phyloP scores from a whole-genome alignment of 2,329 filamentous ascomycete species.

The Thyridium curvatum region DNA sequence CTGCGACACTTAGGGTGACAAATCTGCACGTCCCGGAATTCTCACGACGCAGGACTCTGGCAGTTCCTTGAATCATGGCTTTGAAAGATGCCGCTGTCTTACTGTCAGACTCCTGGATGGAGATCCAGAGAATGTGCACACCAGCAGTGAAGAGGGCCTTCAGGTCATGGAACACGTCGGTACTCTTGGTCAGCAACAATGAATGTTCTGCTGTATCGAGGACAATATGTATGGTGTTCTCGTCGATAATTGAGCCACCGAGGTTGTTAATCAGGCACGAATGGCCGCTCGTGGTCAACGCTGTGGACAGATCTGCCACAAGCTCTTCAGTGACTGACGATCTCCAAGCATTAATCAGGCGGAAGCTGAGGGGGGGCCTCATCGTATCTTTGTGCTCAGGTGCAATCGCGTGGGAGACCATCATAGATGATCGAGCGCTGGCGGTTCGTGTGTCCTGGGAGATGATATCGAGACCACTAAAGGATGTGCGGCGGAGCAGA shows the following conservation, averaged over 20 bases:
- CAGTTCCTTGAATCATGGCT: slow-evolving; percentile 1
- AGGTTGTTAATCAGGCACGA: neutral
- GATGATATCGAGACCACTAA: slow-evolving; percentile 14
- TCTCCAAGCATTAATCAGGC: neutral
- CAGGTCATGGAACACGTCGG: neutral
- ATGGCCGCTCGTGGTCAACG: neutral
- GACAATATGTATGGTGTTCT: neutral
- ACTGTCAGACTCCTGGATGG: neutral
- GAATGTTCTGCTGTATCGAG: slow-evolving; percentile 1
- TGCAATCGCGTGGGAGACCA: neutral
- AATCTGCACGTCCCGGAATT: slow-evolving; percentile 1
- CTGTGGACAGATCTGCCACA: neutral
- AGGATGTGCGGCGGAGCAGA: slow-evolving; percentile 12
- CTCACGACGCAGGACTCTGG: neutral
- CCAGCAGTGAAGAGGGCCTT: slow-evolving; percentile 1
- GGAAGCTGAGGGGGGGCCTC: neutral
- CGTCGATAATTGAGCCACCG: neutral
- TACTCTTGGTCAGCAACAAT: neutral
- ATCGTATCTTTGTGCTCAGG: neutral
- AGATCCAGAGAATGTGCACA: slow-evolving; percentile 1
- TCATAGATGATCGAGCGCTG: slow-evolving; percentile 1
- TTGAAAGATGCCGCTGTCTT: neutral
- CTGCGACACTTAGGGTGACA: neutral
- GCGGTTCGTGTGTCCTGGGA: slow-evolving; percentile 9
- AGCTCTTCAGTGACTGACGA: neutral